A percentile compares a stretch with the other conserved stretches of the same genome.
Conservation (phyloP, 1,139 yeast species). For the Kodamaea plutei region DNA sequence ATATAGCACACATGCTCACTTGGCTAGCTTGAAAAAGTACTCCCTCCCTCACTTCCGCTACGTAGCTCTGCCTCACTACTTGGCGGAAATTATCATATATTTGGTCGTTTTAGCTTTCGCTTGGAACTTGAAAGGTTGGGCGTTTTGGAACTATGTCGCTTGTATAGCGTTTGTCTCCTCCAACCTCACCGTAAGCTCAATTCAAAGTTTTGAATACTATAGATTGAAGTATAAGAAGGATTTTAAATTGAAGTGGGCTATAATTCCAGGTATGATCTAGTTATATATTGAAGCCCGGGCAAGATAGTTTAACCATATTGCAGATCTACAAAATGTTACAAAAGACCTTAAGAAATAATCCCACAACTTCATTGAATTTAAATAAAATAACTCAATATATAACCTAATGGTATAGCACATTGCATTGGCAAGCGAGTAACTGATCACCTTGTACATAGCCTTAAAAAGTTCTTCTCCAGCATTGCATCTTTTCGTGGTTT, state of each 20-base stretch:
- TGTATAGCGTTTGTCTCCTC: slow-evolving; percentile 54
- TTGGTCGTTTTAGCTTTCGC: slow-evolving; percentile 26
- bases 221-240: slow-evolving; percentile 13
- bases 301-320: not conserved
- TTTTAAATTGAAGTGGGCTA: slow-evolving; percentile 10
- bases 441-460: no score
- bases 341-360: no score
- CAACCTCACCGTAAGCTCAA: slow-evolving; percentile 61
- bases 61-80: slow-evolving; percentile 75
- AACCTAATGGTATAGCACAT: no score
- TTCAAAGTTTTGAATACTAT: slow-evolving; percentile 56
- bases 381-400: no score
- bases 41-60: slow-evolving; percentile 54
- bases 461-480: no score
- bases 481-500: no score
- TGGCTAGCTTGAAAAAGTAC: slow-evolving; percentile 64
- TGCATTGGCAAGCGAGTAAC: no score
- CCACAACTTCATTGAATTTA: no score
- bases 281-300: no score
- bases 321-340: no score
- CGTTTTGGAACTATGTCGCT: slow-evolving; percentile 17
- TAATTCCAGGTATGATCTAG: slow-evolving; percentile 10
- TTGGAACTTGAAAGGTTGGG: slow-evolving; percentile 7
- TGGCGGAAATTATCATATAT: slow-evolving; percentile 71
- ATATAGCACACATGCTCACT: slow-evolving; percentile 50